A percentile compares a stretch with the other conserved stretches of the same genome.
These are phyloP conservation scores for Stachybotrys echinatus DNA, from an alignment of 2,329 filamentous ascomycete genomes.

Conservation along the genomic window DNA sequence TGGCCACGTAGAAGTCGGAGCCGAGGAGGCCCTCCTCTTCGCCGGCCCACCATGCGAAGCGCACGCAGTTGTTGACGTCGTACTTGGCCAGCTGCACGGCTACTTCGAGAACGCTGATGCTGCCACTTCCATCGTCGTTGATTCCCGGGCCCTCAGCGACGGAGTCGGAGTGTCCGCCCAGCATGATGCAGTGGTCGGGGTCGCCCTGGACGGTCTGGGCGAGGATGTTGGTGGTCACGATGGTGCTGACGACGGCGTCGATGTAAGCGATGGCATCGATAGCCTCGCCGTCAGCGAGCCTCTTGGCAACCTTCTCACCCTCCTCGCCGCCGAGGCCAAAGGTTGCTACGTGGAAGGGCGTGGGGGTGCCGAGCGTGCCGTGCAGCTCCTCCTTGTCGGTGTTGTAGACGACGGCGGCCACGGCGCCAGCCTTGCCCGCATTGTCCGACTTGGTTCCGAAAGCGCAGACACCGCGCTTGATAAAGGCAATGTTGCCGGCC, in stretches of 20 bases:
- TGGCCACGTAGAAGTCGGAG: conserved; percentile 56
- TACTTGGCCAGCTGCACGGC: conserved; percentile 54
- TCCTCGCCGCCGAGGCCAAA: conserved; percentile 60
- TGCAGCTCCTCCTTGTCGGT: conserved; percentile 54
- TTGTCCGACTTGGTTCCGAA: conserved; percentile 67
- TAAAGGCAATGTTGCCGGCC: conserved; percentile 61
- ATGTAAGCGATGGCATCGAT: conserved; percentile 55
- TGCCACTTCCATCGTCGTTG: conserved; percentile 73
- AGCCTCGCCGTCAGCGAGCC: conserved; percentile 44
- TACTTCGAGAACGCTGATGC: conserved; percentile 55
- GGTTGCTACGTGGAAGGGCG: conserved; percentile 57
- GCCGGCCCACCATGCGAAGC: conserved; percentile 63
- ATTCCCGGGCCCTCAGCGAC: conserved; percentile 64
- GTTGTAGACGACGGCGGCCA: conserved; percentile 71
- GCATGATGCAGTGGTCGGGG: conserved; percentile 58
- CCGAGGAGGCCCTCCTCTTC: conserved; percentile 63
- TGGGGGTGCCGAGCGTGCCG: conserved; percentile 63
- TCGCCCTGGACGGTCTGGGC: conserved; percentile 58
- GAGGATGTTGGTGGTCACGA: conserved; percentile 55
- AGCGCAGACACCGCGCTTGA: conserved; percentile 63
- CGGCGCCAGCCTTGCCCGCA: conserved; percentile 64
- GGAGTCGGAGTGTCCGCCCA: conserved; percentile 60
- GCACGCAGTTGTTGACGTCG: conserved; percentile 58
- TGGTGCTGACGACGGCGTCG: conserved; percentile 48
- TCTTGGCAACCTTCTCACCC: conserved; percentile 49